phyloP scores from a whole-genome alignment of 371 early-diverging fungal species.

The Mucor indicus region DNA sequence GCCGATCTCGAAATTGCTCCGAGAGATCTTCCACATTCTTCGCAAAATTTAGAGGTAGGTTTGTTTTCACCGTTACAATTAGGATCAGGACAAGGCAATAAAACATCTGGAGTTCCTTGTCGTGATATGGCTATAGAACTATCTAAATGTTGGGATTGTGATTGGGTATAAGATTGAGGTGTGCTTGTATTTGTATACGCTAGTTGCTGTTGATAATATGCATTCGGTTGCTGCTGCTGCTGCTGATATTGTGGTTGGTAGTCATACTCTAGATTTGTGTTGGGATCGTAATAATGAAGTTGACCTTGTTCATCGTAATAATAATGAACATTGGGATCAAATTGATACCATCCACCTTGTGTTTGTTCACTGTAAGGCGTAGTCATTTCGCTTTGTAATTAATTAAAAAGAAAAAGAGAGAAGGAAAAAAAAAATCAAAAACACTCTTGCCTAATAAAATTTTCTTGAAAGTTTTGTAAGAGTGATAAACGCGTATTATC shows the following conservation, averaged over 20 bases:
- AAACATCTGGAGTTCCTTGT: slow-evolving; percentile 29
- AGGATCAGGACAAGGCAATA: slow-evolving; percentile 53
- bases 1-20: slow-evolving; percentile 41
- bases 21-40: slow-evolving; percentile 66
- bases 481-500: too few species aligned
- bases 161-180: slow-evolving; percentile 20
- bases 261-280: slow-evolving; percentile 21
- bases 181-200: slow-evolving; percentile 22
- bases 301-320: slow-evolving; percentile 32
- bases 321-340: slow-evolving; percentile 39
- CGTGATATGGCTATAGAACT: slow-evolving; percentile 3
- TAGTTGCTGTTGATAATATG: slow-evolving; percentile 23
- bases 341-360: slow-evolving; percentile 18
- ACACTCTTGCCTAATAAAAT: too few species aligned
- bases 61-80: slow-evolving; percentile 66
- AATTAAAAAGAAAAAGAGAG: slow-evolving; percentile 15
- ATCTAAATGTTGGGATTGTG: slow-evolving; percentile 8
- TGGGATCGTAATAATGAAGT: slow-evolving; percentile 32
- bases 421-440: neutral
- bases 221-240: slow-evolving; percentile 12
- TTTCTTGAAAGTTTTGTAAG: too few species aligned
- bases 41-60: slow-evolving; percentile 66
- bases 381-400: slow-evolving; percentile 13
- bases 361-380: slow-evolving; percentile 15
- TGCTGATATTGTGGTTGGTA: slow-evolving; percentile 14